phyloP scores from a whole-genome alignment of 345 rosid species.

The Syzygium grande region DNA sequence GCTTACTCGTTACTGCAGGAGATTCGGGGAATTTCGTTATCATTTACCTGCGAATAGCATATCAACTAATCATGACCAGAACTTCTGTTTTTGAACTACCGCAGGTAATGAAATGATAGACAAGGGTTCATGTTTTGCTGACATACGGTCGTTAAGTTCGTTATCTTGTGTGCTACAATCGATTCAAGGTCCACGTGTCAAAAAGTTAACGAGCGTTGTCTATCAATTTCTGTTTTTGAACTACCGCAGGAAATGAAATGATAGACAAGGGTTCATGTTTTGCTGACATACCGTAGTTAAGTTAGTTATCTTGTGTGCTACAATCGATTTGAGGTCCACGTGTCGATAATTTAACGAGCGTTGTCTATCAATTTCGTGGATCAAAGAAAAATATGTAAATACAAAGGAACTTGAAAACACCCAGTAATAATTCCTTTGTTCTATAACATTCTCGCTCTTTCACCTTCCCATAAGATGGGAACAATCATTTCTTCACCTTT shows the following conservation, averaged over 20 bases:
- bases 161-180: not conserved
- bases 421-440: not conserved
- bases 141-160: not conserved
- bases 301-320: not conserved
- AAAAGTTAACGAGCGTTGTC: accelerated
- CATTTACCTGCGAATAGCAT: not conserved
- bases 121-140: not conserved
- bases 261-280: not conserved
- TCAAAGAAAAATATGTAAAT: not conserved
- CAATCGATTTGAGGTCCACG: not conserved
- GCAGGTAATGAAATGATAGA: too few species aligned
- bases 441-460: not conserved
- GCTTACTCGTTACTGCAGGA: not conserved
- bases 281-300: not conserved
- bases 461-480: not conserved
- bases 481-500: not conserved
- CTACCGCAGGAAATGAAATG: too few species aligned
- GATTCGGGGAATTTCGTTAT: not conserved
- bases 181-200: not conserved
- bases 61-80: not conserved
- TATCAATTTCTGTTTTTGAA: not conserved
- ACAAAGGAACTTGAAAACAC: not conserved
- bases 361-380: not conserved
- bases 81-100: too few species aligned
- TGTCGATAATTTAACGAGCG: accelerated